Base-by-base conservation (phyloP, 768 basidiomycete genomes). In the Agaricus sinodeliciosus region DNA sequence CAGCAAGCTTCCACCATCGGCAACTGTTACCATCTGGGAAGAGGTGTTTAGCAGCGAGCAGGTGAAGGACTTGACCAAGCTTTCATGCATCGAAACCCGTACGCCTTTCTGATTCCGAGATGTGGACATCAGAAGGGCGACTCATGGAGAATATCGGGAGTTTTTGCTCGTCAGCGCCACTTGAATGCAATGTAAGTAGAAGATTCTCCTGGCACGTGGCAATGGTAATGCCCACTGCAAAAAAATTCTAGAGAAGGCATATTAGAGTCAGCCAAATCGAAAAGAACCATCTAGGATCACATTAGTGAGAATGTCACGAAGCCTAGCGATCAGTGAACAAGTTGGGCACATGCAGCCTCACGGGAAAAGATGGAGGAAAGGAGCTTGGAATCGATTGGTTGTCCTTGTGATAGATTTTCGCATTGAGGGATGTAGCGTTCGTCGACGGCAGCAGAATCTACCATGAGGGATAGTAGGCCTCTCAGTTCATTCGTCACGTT, bases 21-120 rank as follows among this genome's bases (percentile, higher is more conserved):
- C 31, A 9, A 9, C 9, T 8, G 4, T 26, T 42, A 65, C 66
- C 66, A 60, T 67, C 66, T 25, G 58, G 57, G 58, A 72, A 77
- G 51, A 65, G 63, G 57, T 76, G 72, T 41, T 66, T 72, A 7
- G 71, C 65, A 13, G 71, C 68, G 3, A 77, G 65, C 2, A 67
- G 56, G 3, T 73, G 68, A 43, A 78, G 50, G 35, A 75, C 63
- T 3, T 72, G 64, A 0, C 63, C 64, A 2, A 76, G 62, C 51
- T 75, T 78, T 27, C 55, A 61, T 6, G 55, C 53, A 16, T 74
- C 62, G 9, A 74, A 51, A 3, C 69, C 64, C 1, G 70, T 56
- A 39, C 59, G 59, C 18, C 55, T 31, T 12, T 62, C 60, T 1
- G 76, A 52, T 4, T 72, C 70, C 4, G 57, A 40, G 11, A 72